These are phyloP conservation scores for Myotisia sp. DNA, from an alignment of 2,329 filamentous ascomycete genomes.

Conservation along the genomic window DNA sequence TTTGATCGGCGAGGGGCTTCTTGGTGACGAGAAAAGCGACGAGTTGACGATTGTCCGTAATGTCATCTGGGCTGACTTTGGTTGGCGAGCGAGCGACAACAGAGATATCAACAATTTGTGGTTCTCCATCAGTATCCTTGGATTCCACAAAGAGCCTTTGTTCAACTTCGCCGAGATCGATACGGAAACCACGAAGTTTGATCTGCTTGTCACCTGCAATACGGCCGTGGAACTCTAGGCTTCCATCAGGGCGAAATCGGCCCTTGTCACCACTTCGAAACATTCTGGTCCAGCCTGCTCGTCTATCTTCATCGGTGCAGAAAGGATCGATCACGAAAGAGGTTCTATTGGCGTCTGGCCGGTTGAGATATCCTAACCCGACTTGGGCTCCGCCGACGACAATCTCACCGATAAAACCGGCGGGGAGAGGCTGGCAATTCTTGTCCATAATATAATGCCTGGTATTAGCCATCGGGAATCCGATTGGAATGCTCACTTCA, in stretches of 20 bases:
- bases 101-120: constrained; percentile 7
- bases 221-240: constrained; percentile 15
- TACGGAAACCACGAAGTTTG: constrained; percentile 16
- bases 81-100: constrained; percentile 5
- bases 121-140: constrained; percentile 3
- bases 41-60: constrained; percentile 8
- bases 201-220: constrained; percentile 13
- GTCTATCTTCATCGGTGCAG: constrained; percentile 6
- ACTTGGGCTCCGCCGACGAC: constrained; percentile 20
- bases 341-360: constrained; percentile 4
- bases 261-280: constrained; percentile 16
- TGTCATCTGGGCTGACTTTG: constrained; percentile 1
- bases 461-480: constrained; percentile 22
- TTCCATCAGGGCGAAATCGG: constrained; percentile 13
- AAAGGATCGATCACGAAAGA: constrained; percentile 12
- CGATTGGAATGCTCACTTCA: constrained; percentile 33
- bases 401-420: constrained; percentile 30
- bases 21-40: constrained; percentile 7
- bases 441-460: constrained; percentile 28
- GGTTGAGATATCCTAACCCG: constrained; percentile 11
- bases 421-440: constrained; percentile 23
- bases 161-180: constrained; percentile 33
- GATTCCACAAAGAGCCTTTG: constrained; percentile 6
- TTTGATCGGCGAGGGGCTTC: constrained; percentile 6
- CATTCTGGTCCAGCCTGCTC: constrained; percentile 11